Percentiles rank a stretch among this genome's conserved stretches.
Conservation (phyloP, 1,139 yeast species). For the Yamadazyma pseudoaaseri region DNA sequence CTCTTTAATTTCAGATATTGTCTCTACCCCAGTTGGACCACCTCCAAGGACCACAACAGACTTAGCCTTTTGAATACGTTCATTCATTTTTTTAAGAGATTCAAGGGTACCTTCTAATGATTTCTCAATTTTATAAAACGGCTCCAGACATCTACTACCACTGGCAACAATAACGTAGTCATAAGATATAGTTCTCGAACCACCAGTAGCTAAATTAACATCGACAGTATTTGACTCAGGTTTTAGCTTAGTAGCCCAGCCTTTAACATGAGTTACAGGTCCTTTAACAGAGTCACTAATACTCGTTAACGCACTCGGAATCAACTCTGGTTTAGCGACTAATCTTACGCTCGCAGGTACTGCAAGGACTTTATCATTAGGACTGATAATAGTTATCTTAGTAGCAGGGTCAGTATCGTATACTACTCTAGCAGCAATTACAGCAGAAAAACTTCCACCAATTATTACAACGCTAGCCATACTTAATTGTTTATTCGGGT, state of each 20-base stretch:
- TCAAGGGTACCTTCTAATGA: slow-evolving; percentile 11
- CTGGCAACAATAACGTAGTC: slow-evolving; percentile 27
- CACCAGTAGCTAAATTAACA: slow-evolving; percentile 10
- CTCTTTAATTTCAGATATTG: slow-evolving; percentile 26
- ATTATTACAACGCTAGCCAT: slow-evolving; percentile 23
- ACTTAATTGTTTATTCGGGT: too few relatives aligned
- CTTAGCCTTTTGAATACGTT: slow-evolving; percentile 16
- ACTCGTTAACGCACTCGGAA: slow-evolving; percentile 13
- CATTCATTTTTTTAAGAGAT: slow-evolving; percentile 12
- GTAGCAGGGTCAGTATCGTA: slow-evolving; percentile 6
- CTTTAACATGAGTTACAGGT: slow-evolving; percentile 14
- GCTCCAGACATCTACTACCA: slow-evolving; percentile 19
- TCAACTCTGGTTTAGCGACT: slow-evolving; percentile 19
- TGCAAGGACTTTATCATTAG: slow-evolving; percentile 18
- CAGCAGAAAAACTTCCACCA: slow-evolving; percentile 36
- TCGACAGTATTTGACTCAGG: slow-evolving; percentile 11
- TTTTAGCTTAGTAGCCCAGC: slow-evolving; percentile 18
- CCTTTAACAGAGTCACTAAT: slow-evolving; percentile 12
- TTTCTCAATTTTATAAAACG: slow-evolving; percentile 21
- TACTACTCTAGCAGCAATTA: slow-evolving; percentile 17
- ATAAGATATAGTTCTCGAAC: slow-evolving; percentile 14
- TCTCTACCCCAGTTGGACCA: slow-evolving; percentile 32
- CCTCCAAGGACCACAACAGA: slow-evolving; percentile 29
- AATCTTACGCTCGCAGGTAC: slow-evolving; percentile 25
- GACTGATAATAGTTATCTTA: slow-evolving; percentile 15